Percentiles rank a stretch among this genome's conserved stretches.
phyloP scores from a whole-genome alignment of 306 rosid genomes.

The Corylus americana region DNA sequence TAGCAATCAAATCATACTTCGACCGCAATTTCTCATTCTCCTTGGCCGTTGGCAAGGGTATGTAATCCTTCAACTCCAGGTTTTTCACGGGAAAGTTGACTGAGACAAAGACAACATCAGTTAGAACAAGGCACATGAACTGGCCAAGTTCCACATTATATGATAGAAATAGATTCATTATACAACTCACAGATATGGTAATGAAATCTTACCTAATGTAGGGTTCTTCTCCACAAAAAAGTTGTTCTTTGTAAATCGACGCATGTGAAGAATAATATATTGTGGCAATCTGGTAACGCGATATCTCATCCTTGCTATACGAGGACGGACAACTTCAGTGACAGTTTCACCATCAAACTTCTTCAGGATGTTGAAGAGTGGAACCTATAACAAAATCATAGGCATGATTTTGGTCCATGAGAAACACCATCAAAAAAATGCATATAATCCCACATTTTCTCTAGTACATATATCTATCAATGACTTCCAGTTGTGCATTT shows the following conservation, averaged over 20 bases:
- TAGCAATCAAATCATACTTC: conserved; percentile 87
- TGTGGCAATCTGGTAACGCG: conserved; percentile 83
- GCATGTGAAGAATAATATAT: conserved; percentile 89
- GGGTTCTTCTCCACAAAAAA: conserved; percentile 99
- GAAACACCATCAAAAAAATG: conserved; percentile 3
- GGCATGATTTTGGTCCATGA: conserved; percentile 5
- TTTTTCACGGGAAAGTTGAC: conserved; percentile 98
- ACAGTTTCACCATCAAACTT: conserved; percentile 94
- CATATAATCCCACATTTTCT: conserved; percentile 1
- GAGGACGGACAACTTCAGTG: conserved; percentile 96
- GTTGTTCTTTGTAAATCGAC: conserved; percentile 91
- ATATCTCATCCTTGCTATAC: conserved; percentile 83
- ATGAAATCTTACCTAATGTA: conserved; percentile 59
- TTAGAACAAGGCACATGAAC: conserved; percentile 21
- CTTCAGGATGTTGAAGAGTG: conserved; percentile 89
- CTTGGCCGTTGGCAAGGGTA: conserved; percentile 79
- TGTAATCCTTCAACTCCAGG: conserved; percentile 94
- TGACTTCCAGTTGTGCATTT: not conserved
- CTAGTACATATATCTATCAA: not conserved
- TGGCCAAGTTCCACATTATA: conserved; percentile 13
- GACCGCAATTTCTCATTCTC: conserved; percentile 70
- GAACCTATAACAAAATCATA: conserved; percentile 58
- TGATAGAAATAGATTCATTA: conserved; percentile 8
- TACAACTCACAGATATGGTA: not conserved
- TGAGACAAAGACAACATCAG: conserved; percentile 30